These are phyloP conservation scores for Penicillium palitans DNA, from an alignment of 2,329 filamentous ascomycete genomes.

Conservation along the genomic window DNA sequence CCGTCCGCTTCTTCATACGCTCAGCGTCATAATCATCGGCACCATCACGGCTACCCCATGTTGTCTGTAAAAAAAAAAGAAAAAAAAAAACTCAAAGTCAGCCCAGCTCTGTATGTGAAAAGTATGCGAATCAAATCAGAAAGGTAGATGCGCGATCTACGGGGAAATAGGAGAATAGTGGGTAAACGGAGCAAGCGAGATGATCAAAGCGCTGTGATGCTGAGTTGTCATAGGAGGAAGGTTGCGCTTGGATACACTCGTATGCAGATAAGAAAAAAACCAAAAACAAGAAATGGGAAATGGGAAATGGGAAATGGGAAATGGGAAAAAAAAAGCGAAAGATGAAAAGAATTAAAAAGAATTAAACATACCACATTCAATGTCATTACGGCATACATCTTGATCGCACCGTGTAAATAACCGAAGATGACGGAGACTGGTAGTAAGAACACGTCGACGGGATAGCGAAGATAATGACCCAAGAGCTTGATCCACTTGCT, in stretches of 20 bases:
- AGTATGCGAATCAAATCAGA: constrained; percentile 1
- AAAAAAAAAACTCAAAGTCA: constrained; percentile 12
- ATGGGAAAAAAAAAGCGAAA: not conserved
- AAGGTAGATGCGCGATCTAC: not conserved
- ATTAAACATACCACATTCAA: constrained; percentile 70
- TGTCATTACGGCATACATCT: constrained; percentile 81
- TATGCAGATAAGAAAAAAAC: not conserved
- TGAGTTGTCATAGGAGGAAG: constrained; percentile 22
- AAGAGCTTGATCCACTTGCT: constrained; percentile 90
- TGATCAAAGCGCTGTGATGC: constrained; percentile 30
- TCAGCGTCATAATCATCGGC: constrained; percentile 79
- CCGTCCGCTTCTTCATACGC: constrained; percentile 57
- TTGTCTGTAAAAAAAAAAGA: constrained; percentile 65
- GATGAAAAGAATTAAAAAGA: constrained; percentile 6
- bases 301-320: not conserved
- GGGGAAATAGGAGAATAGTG: constrained; percentile 16
- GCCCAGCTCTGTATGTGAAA: constrained; percentile 2
- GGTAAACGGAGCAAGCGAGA: constrained; percentile 22
- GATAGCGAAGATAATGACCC: constrained; percentile 81
- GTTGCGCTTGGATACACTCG: constrained; percentile 15
- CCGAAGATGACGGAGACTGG: constrained; percentile 88
- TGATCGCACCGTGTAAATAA: constrained; percentile 90
- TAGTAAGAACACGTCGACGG: constrained; percentile 74
- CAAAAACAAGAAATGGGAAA: not conserved
- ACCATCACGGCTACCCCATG: constrained; percentile 91